Evolutionary conservation across 1,284 basidiomycete genomes (phyloP).

Genomic region (Melampsora medusae): DNA sequence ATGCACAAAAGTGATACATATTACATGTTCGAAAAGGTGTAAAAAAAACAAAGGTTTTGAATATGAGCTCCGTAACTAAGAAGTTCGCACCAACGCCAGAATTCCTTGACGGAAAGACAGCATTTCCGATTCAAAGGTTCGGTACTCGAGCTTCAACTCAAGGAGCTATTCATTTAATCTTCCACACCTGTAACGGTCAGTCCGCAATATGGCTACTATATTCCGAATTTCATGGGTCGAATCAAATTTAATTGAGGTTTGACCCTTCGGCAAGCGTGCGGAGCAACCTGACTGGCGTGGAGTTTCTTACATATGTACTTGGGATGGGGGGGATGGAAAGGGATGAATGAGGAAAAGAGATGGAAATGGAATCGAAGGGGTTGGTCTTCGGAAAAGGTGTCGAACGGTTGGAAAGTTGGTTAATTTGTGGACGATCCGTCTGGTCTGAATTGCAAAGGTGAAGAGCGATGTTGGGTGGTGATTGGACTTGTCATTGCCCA

Average conservation of each 20-base stretch:
- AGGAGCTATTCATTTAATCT: constrained; percentile 17
- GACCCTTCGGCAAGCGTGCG: constrained; percentile 1
- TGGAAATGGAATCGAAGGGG: not conserved
- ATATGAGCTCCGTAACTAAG: constrained; percentile 23
- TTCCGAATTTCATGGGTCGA: not conserved
- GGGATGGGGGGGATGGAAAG: not conserved
- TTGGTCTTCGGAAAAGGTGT: too few relatives aligned
- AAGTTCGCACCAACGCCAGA: constrained; percentile 1
- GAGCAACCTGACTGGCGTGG: constrained; percentile 24
- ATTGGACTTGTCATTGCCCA: too few relatives aligned
- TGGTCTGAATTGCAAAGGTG: too few relatives aligned
- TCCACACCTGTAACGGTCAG: constrained; percentile 22
- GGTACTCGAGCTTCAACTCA: constrained; percentile 10
- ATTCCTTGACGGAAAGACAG: too few relatives aligned
- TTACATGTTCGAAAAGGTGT: too few relatives aligned
- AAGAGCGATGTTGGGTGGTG: too few relatives aligned
- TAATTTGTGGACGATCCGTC: too few relatives aligned
- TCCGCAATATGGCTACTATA: constrained; percentile 12
- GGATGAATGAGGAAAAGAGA: constrained; percentile 2
- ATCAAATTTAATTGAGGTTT: too few relatives aligned
- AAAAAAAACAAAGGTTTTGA: not conserved
- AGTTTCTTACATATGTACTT: not conserved
- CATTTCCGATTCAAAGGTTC: not conserved
- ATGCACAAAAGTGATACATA: not conserved
- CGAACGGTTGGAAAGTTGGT: too few relatives aligned